phyloP scores from a whole-genome alignment of 257 asterid genomes.

The Capsicum chinense region DNA sequence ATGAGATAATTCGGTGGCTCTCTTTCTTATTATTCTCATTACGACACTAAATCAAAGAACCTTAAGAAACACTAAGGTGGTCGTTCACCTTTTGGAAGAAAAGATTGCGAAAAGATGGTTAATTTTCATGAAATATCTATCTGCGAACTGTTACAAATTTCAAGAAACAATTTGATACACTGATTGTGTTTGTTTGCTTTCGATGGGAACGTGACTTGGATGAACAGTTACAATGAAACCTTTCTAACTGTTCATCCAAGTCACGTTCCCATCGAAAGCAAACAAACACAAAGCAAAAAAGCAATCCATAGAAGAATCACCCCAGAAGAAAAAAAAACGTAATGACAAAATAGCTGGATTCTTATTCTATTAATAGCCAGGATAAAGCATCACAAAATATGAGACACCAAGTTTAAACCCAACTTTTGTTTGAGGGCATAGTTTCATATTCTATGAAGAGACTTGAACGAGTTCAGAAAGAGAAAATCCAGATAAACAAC shows the following conservation, averaged over 20 bases:
- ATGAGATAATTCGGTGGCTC: neutral
- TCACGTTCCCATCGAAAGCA: no score
- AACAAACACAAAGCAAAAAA: no score
- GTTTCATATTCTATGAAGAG: neutral
- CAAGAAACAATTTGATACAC: neutral
- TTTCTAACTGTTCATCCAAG: no score
- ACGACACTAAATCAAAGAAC: neutral
- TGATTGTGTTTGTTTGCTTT: no score
- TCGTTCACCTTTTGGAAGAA: no score
- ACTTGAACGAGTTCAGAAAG: neutral
- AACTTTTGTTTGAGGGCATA: neutral
- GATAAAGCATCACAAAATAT: constrained; percentile 13
- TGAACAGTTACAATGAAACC: no score
- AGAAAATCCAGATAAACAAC: neutral
- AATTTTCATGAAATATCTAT: neutral
- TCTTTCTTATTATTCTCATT: neutral
- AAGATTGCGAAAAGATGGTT: no score
- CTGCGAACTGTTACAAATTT: neutral
- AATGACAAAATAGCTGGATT: neutral
- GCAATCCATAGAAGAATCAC: no score
- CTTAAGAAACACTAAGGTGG: no score
- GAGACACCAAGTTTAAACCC: neutral
- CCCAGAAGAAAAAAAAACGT: no score
- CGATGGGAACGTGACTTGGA: no score
- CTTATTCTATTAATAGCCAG: neutral